Evolutionary conservation across 2,329 filamentous ascomycete genomes (phyloP).

Genomic region (Paraphoma chrysanthemicola): DNA sequence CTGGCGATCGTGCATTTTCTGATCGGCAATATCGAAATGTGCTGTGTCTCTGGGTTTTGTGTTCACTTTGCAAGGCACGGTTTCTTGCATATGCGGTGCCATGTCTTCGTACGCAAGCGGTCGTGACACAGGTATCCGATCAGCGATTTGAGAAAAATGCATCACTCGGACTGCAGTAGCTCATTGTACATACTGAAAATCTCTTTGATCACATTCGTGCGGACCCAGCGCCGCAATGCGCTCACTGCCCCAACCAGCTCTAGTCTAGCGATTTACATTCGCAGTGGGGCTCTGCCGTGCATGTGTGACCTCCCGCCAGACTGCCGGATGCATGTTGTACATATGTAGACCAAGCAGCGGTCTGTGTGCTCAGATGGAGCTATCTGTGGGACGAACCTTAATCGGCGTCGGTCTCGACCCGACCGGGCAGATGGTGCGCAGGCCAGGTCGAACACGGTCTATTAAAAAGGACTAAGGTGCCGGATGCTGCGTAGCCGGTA

Average conservation of each 20-base stretch:
- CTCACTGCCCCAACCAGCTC: neutral
- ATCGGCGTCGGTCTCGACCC: neutral
- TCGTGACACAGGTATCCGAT: neutral
- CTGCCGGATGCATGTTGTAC: constrained; percentile 17
- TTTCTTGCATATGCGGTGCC: constrained; percentile 1
- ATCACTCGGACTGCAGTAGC: neutral
- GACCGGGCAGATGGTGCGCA: neutral
- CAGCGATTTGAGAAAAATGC: neutral
- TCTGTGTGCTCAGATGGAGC: constrained; percentile 12
- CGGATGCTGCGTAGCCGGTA: neutral
- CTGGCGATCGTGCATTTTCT: too few relatives aligned
- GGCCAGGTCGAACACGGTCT: constrained; percentile 1
- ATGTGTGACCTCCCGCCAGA: neutral
- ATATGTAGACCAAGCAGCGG: constrained; percentile 22
- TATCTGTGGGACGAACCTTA: neutral
- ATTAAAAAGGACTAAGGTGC: constrained; percentile 16
- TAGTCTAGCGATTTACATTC: neutral
- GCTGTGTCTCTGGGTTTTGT: neutral
- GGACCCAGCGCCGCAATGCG: neutral
- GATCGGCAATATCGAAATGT: neutral
- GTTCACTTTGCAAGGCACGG: constrained; percentile 1
- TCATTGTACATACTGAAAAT: neutral
- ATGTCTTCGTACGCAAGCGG: neutral
- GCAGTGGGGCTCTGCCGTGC: neutral
- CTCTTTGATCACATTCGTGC: neutral